Evolutionary conservation across 2,329 filamentous ascomycete species (phyloP).

Genomic region (Colletotrichum brevisporum): DNA sequence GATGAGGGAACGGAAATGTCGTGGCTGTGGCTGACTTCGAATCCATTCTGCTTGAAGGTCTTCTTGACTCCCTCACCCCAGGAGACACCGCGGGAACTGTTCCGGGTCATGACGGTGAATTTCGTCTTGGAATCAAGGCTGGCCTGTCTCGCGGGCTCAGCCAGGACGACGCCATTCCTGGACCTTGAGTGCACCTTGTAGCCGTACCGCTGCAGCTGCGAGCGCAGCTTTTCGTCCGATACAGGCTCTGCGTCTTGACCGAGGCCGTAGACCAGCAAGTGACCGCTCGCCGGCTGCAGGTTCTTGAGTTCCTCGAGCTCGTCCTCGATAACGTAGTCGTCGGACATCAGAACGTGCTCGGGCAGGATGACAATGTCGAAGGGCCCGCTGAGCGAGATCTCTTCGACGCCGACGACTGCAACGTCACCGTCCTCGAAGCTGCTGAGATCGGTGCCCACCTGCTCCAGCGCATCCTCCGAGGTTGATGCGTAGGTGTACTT

Average conservation of each 20-base stretch:
- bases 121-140: conserved; percentile 9
- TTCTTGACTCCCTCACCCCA: neutral
- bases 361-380: conserved; percentile 6
- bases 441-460: neutral
- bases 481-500: conserved; percentile 26
- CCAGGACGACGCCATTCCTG: conserved; percentile 8
- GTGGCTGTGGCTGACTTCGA: neutral
- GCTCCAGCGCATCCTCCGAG: conserved; percentile 17
- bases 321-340: conserved; percentile 16
- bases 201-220: conserved; percentile 5
- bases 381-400: conserved; percentile 16
- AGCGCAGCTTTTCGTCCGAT: neutral
- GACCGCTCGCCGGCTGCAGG: neutral
- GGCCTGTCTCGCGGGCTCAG: conserved; percentile 4
- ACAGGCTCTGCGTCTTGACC: fast-evolving
- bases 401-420: conserved; percentile 20
- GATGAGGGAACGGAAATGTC: neutral
- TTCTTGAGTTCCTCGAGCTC: conserved; percentile 13
- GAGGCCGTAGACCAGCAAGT: conserved; percentile 11
- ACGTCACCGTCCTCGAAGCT: neutral
- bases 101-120: neutral
- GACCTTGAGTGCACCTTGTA: conserved; percentile 17
- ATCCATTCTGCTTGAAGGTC: neutral
- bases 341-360: conserved; percentile 9
- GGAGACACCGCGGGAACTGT: neutral